These are phyloP conservation scores for Cylindrotheca closterium DNA, from an alignment of 108 stramenopile genomes.

Conservation along the genomic window DNA sequence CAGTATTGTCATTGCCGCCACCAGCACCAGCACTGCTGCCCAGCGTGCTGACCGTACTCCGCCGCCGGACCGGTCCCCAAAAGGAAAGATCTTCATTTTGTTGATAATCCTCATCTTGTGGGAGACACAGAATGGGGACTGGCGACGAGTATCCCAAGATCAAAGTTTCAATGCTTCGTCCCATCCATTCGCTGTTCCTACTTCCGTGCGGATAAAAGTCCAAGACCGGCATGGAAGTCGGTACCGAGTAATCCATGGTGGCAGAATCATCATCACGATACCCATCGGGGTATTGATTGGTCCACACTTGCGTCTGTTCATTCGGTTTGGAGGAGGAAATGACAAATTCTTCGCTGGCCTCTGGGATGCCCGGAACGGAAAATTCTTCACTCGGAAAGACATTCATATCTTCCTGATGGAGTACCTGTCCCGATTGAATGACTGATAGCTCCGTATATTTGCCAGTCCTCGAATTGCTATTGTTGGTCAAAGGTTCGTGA, in stretches of 20 bases:
- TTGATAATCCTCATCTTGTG: slow-evolving; percentile 28
- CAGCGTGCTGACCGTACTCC: slow-evolving; percentile 28
- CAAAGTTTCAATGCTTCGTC: slow-evolving; percentile 50
- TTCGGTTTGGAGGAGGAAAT: too few relatives aligned
- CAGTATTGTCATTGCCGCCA: too few relatives aligned
- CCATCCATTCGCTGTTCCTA: slow-evolving; percentile 50
- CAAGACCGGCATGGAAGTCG: slow-evolving; percentile 1
- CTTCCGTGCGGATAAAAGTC: slow-evolving; percentile 30
- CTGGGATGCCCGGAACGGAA: background rate
- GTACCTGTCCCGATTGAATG: slow-evolving; percentile 5
- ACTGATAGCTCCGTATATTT: slow-evolving; percentile 5
- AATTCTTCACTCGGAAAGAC: slow-evolving; percentile 8
- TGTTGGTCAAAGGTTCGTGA: background rate
- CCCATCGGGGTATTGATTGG: slow-evolving; percentile 2
- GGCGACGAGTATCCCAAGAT: slow-evolving; percentile 36
- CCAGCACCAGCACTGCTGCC: slow-evolving; percentile 7
- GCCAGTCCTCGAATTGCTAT: background rate
- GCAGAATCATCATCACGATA: background rate
- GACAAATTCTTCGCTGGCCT: background rate
- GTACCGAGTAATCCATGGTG: slow-evolving; percentile 1
- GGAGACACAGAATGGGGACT: slow-evolving; percentile 29
- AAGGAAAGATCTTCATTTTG: slow-evolving; percentile 1
- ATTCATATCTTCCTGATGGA: slow-evolving; percentile 9
- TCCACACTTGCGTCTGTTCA: too few relatives aligned
- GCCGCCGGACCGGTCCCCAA: slow-evolving; percentile 8